Conservation (phyloP, 2,329 filamentous ascomycete genomes). For the Epichloe festucae region DNA sequence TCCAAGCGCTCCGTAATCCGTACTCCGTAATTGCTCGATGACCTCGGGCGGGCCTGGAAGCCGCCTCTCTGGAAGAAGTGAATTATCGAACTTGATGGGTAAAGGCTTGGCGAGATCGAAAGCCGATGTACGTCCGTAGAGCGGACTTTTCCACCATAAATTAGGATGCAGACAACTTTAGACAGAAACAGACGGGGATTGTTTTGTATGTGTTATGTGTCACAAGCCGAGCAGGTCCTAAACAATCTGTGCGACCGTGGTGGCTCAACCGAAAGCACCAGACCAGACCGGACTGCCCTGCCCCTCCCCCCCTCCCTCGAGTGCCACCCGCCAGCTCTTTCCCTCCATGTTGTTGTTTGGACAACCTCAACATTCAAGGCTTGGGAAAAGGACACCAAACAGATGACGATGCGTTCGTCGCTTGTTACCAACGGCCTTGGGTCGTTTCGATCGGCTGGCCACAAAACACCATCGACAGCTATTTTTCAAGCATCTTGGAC, state of each 20-base stretch:
- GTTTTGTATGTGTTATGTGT: background rate
- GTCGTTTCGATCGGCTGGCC: conserved; percentile 3
- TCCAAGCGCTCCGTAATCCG: background rate
- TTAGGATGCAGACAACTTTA: too few relatives aligned
- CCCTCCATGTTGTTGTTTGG: background rate
- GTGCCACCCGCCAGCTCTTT: background rate
- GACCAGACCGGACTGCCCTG: background rate
- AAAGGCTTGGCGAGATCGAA: background rate
- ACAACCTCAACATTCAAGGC: background rate
- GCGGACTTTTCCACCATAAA: background rate
- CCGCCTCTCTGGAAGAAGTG: background rate
- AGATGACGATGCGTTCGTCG: conserved; percentile 5
- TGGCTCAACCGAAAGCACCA: background rate
- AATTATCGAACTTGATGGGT: background rate
- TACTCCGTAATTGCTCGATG: background rate
- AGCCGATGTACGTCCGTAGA: background rate
- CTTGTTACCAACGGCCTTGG: conserved; percentile 3
- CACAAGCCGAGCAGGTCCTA: background rate
- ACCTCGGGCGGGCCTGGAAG: background rate
- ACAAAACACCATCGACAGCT: background rate
- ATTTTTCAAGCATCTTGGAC: conserved; percentile 4
- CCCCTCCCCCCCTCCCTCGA: background rate
- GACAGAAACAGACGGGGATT: background rate
- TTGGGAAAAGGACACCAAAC: background rate
- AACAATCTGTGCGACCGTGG: background rate